Evolutionary conservation across 129 eudicot genomes (phyloP), one percentile per base, ranked within the genome.

Genomic region (Glebionis coronaria): DNA sequence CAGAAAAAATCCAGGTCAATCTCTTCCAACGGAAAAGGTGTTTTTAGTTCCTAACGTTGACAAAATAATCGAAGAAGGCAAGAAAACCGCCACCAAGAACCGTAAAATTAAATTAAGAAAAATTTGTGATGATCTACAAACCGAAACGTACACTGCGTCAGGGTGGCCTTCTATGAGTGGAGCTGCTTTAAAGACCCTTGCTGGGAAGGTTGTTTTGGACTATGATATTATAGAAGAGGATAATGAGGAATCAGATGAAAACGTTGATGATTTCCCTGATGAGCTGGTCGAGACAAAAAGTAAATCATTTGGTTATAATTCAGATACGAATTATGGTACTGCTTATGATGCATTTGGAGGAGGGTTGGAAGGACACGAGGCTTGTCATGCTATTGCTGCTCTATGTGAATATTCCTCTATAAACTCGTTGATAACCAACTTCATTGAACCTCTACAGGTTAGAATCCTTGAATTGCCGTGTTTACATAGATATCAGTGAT

Each of bases 121-220:
- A 20, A 75, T 91, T 9, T 65, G 83, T 71, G 55, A 71, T 2
- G 69, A 60, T 67, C 42, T 87, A 45, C 46, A 77, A 70, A 49
- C 85, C 12, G 99, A 87, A 56, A 68, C 83, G 44, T 89, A 63
- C 78, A 94, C 99, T 8, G 84, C 90, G 40, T 87, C 90, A 20
- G 99, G 99, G 35, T 94, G 99, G 99, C 99, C 99, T 59, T 94
- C 99, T 13, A 73, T 84, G 19, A 72, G 91, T 73, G 99, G 99
- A 63, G 84, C 75, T 78, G 97, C 80, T 69, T 80, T 94, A 53
- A 94, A 83, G 75, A 78, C 70, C 57, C 83, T 94, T 15, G 87
- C 97, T 13, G 94, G 95, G 57, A 90, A 90, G 75, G 82, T 90
- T 15, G 90, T 97, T n/a, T 86, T 84, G 15, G 90, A 94, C 40